Evolutionary conservation across 225 moss, liverwort and hornwort genomes (phyloP), one percentile per base, ranked within the genome.

Genomic region (Lunularia cruciata): DNA sequence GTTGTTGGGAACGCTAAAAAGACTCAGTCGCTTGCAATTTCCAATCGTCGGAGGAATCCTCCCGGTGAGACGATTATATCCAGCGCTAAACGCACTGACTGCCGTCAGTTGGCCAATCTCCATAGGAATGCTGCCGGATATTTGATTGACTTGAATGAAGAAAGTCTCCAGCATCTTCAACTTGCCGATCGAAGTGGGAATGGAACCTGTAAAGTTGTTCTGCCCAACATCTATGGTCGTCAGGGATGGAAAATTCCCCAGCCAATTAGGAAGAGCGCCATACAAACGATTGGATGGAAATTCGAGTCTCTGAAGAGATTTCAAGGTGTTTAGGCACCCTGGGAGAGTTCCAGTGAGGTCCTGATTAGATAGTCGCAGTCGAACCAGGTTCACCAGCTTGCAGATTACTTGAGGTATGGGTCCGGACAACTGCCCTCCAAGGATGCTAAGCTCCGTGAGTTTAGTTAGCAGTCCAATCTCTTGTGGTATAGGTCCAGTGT

Each of bases 1-100:
- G 79, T 92, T 92, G 65, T 81, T 70, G 43, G 83, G 76, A 52
- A 92, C 54, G 74, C 83, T 86, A 66, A 92, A 68, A 79, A 84
- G 77, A 38, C 14, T 16, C 3, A 36, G 20, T n/a, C 2, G 0
- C 0, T 2, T 13, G 22, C 9, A 5, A 22, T 55, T 55, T 15
- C 38, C 55, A 5, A 69, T 10, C 54, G 55, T 26, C 11, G 54
- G 38, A 28, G 37, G 66, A 5, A 38, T 22, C 47, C 33, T 37
- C 13, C 67, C 67, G 52, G 5, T 23, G 19, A 53, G 52, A 53
- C 52, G 7, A n/a, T 53, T 53, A 6, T 19, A 19, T 6, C 5
- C 19, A 8, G n/a, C n/a, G n/a, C n/a, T n/a, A n/a, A n/a, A n/a
- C n/a, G n/a, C n/a, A n/a, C n/a, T n/a, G n/a, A n/a, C 18, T 20